Conservation (phyloP, 306 rosid genomes). For the Luffa aegyptiaca region DNA sequence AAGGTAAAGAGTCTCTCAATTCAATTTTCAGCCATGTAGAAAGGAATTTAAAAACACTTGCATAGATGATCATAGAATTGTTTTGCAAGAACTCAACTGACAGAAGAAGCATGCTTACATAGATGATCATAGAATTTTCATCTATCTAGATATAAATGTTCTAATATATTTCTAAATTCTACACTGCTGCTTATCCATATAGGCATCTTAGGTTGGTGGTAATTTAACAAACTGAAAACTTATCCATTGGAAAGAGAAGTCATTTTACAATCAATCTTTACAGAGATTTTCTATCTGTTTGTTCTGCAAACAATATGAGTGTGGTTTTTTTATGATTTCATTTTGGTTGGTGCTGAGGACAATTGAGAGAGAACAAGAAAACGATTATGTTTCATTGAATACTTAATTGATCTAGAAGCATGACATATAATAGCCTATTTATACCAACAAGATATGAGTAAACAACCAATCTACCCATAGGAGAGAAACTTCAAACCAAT, state of each 20-base stretch:
- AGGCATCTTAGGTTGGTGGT: neutral
- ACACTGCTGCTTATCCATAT: no score
- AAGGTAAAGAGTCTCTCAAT: conserved; percentile 32
- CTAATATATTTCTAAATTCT: no score
- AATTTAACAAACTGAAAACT: neutral
- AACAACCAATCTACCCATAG: neutral
- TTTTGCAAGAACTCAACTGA: neutral
- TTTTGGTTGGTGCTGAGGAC: no score
- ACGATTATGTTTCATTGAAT: no score
- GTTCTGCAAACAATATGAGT: neutral
- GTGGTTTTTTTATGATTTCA: neutral
- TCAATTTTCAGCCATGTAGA: neutral
- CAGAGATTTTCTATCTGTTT: neutral
- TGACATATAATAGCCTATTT: no score
- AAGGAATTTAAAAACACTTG: neutral
- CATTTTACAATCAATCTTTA: neutral
- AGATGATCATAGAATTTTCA: no score
- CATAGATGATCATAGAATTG: neutral
- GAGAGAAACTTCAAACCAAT: no score
- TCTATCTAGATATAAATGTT: no score
- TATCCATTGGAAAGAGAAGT: neutral
- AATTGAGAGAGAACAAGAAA: no score
- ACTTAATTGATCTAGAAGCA: no score
- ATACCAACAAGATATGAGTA: no score
- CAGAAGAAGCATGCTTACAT: neutral